Conservation (phyloP, 768 basidiomycete species). For the Antrodiella citrinella region DNA sequence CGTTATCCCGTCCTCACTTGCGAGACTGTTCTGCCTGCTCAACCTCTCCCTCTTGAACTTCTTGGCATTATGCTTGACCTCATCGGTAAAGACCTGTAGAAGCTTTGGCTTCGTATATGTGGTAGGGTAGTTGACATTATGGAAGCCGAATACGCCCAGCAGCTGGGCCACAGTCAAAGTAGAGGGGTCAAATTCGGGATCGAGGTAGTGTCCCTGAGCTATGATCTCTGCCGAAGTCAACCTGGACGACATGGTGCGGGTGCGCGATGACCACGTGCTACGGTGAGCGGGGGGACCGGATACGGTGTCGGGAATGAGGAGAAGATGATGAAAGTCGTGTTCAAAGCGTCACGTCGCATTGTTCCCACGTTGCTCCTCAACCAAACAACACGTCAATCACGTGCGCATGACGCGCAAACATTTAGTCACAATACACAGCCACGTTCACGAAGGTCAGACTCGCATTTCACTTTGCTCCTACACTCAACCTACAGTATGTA, state of each 20-base stretch:
- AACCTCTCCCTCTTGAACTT: slow-evolving; percentile 58
- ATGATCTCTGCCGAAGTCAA: slow-evolving; percentile 76
- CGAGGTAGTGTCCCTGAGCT: slow-evolving; percentile 66
- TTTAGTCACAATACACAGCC: no score
- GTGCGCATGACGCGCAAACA: neutral
- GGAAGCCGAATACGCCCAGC: slow-evolving; percentile 67
- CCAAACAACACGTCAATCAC: slow-evolving; percentile 1
- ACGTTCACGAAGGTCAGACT: no score
- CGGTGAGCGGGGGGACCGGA: no score
- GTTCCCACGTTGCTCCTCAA: slow-evolving; percentile 4
- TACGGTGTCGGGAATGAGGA: neutral
- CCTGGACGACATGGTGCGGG: slow-evolving; percentile 51
- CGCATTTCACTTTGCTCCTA: no score
- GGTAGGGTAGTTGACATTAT: slow-evolving; percentile 66
- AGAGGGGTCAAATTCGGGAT: slow-evolving; percentile 67
- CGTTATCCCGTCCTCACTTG: slow-evolving; percentile 77
- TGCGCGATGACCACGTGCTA: neutral
- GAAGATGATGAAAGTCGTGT: slow-evolving; percentile 11
- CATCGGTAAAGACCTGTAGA: slow-evolving; percentile 67
- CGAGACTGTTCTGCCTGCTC: slow-evolving; percentile 57
- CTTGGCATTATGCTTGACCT: slow-evolving; percentile 52
- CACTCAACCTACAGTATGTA: no score
- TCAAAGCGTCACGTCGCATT: slow-evolving; percentile 7
- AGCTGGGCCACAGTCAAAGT: slow-evolving; percentile 76
- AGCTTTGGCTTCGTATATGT: slow-evolving; percentile 75